Conservation (phyloP, 495 filamentous ascomycete genomes). For the Tuber magnatum region DNA sequence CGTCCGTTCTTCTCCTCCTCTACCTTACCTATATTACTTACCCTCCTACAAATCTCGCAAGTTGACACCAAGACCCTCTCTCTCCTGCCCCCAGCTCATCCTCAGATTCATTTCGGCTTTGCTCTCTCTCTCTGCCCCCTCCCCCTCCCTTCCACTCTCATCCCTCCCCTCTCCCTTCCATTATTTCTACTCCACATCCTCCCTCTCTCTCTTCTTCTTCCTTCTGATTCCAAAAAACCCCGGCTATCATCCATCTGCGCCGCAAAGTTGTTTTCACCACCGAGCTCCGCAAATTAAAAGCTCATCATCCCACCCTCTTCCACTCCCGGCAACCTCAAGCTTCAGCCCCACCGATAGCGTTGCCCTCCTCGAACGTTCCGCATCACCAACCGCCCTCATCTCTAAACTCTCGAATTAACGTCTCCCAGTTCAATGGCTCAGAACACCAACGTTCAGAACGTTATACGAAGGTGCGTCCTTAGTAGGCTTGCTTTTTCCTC, state of each 20-base stretch:
- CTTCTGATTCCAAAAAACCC: conserved; percentile 4
- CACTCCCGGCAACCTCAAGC: conserved; percentile 8
- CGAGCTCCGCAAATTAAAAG: conserved; percentile 19
- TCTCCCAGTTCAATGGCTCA: conserved; percentile 49
- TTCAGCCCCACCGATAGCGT: conserved; percentile 30
- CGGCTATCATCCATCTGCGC: neutral
- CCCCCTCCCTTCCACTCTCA: conserved; percentile 28
- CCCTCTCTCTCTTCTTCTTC: conserved; percentile 19
- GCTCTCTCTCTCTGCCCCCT: conserved; percentile 12
- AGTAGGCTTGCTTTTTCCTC: neutral
- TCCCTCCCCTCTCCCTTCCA: conserved; percentile 7
- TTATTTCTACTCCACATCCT: conserved; percentile 16
- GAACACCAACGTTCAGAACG: conserved; percentile 55
- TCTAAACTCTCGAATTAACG: conserved; percentile 8
- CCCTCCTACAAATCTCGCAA: conserved; percentile 5
- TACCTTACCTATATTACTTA: neutral
- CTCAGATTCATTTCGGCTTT: conserved; percentile 17
- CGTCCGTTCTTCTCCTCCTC: conserved; percentile 1
- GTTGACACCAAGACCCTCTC: conserved; percentile 32
- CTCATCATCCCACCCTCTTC: conserved; percentile 14
- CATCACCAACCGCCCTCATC: conserved; percentile 16
- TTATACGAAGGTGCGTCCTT: conserved; percentile 61
- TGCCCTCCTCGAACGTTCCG: conserved; percentile 13
- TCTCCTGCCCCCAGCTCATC: conserved; percentile 26
- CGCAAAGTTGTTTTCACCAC: conserved; percentile 14